phyloP scores from a whole-genome alignment of 768 basidiomycete genomes.

The Coprinopsis sp. region DNA sequence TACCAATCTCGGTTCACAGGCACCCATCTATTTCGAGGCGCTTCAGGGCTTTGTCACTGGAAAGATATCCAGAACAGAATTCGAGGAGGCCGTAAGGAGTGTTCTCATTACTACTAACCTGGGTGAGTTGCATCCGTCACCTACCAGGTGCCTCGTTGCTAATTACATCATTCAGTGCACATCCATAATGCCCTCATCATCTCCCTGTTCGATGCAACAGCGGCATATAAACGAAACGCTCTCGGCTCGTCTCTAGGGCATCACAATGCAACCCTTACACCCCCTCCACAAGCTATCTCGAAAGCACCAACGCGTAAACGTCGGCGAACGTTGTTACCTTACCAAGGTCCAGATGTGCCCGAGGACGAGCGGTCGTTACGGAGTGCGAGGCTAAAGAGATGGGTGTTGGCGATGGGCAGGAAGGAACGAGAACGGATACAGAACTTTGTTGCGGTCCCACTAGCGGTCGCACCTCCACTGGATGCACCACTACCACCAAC shows the following conservation, averaged over 20 bases:
- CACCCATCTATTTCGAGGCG: slow-evolving; percentile 54
- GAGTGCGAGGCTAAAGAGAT: slow-evolving; percentile 65
- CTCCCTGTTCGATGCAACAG: slow-evolving; percentile 74
- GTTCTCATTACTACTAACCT: slow-evolving; percentile 57
- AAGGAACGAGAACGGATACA: slow-evolving; percentile 73
- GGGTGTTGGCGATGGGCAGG: slow-evolving; percentile 67
- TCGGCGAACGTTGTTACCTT: slow-evolving; percentile 65
- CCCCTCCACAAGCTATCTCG: slow-evolving; percentile 57
- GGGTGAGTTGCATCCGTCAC: slow-evolving; percentile 16
- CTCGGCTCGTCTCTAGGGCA: not conserved
- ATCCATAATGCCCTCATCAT: slow-evolving; percentile 82
- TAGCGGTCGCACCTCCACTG: not conserved
- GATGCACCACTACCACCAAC: not conserved
- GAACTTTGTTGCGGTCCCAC: slow-evolving; percentile 32
- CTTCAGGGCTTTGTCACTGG: slow-evolving; percentile 68
- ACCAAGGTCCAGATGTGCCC: slow-evolving; percentile 57
- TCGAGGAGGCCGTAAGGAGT: slow-evolving; percentile 65
- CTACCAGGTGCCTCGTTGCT: slow-evolving; percentile 8
- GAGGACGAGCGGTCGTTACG: slow-evolving; percentile 53
- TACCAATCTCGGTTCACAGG: slow-evolving; percentile 55
- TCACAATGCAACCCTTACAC: slow-evolving; percentile 43
- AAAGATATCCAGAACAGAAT: slow-evolving; percentile 65
- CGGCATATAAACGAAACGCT: slow-evolving; percentile 49
- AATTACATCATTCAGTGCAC: slow-evolving; percentile 44
- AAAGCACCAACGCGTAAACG: slow-evolving; percentile 64